Base-by-base conservation (phyloP, 345 rosid genomes). In the Gynandropsis gynandra region DNA sequence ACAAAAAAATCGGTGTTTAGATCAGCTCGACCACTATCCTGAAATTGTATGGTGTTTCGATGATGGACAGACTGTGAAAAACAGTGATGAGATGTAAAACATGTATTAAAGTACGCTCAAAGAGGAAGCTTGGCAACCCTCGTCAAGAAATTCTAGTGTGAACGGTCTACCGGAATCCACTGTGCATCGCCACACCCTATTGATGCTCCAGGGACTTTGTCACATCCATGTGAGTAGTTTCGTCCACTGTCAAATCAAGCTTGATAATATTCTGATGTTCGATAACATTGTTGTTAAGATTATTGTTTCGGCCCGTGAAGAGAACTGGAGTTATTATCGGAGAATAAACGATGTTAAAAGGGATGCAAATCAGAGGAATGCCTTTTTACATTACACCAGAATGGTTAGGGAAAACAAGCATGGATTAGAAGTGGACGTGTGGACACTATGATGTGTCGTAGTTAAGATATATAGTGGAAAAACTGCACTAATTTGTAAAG, bases 381-480 rank as follows among this genome's bases (percentile, higher is more conserved):
- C 82, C 86, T 34, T 56, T 83, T 50, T 86, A 81, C 44, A 65
- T 83, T 52, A 74, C 95, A 35, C 97, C 94, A 7, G 97, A 89
- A 50, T 66, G 0, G 82, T 83, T 43, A 71, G 56, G 31, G 67
- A 73, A 14, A 72, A 74, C 54, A 74, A 72, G 37, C 74, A 78
- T 36, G 94, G 80, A 58, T 47, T 85, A 12, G 76, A 82, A 12
- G 75, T 65, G 32, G 97, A 89, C 43, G 73, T 89, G 3, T 89
- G 97, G 95, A 87, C 94, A 4, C 77, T 89, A 17, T 95, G 95
- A 7, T 89, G 95, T 35, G 72, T 63, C 0, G 80, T 78, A 9
- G 75, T 71, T 11, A 87, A 89, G 88, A 86, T 86, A 95, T 45
- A 72, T 16, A 78, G 84, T 1, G 90, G 93, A 1, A 64, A 69